A percentile compares a stretch with the other conserved stretches of the same genome.
phyloP scores from a whole-genome alignment of 2,329 filamentous ascomycete genomes.

The Chlorencoelia australis region DNA sequence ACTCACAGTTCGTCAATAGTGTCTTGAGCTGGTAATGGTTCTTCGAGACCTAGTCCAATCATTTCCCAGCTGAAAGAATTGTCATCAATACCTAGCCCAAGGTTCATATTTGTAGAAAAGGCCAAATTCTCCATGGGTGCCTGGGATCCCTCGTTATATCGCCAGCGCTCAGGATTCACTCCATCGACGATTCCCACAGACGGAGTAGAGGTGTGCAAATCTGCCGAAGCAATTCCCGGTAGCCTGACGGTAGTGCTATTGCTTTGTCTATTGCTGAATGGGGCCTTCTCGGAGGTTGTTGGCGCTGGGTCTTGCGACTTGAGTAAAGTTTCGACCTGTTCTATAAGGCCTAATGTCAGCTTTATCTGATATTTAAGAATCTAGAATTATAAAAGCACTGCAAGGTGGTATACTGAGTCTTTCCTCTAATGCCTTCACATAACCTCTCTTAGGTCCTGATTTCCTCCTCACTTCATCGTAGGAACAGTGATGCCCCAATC shows the following conservation, averaged over 20 bases:
- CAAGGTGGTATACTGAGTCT: conserved; percentile 63
- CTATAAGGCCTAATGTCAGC: conserved; percentile 35
- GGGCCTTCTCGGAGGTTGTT: conserved; percentile 12
- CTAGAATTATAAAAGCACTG: neutral
- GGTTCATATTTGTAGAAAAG: conserved; percentile 38
- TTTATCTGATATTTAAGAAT: neutral
- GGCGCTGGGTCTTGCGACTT: conserved; percentile 59
- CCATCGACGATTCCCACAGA: conserved; percentile 37
- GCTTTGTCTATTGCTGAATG: conserved; percentile 8
- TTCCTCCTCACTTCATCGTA: conserved; percentile 63
- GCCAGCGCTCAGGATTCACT: conserved; percentile 44
- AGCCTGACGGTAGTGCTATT: conserved; percentile 17
- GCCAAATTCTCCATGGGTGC: conserved; percentile 46
- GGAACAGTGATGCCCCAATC: conserved; percentile 54
- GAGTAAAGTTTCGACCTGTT: conserved; percentile 85
- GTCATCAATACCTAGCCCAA: conserved; percentile 38
- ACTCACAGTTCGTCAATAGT: conserved; percentile 72
- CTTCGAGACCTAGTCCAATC: conserved; percentile 59
- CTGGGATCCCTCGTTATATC: conserved; percentile 42
- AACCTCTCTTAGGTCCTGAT: conserved; percentile 61
- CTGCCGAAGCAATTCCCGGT: conserved; percentile 23
- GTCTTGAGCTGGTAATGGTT: conserved; percentile 56
- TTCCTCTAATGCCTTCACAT: conserved; percentile 69
- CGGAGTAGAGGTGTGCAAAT: conserved; percentile 36
- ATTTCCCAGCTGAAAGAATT: conserved; percentile 72